Evolutionary conservation across 2,329 filamentous ascomycete genomes (phyloP).

Genomic region (Cucurbitaria berberidis): DNA sequence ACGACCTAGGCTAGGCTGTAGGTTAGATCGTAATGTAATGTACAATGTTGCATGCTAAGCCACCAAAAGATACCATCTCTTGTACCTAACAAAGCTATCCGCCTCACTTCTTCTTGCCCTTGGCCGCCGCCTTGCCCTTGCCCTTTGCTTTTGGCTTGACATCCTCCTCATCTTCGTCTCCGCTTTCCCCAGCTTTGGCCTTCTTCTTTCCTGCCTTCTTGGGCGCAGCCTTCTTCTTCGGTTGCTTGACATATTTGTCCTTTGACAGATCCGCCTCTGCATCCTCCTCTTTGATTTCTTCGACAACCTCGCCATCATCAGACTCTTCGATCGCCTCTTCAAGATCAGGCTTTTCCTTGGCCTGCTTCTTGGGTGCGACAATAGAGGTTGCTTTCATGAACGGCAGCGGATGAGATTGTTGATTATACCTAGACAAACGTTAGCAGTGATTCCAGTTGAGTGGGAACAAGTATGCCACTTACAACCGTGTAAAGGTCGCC

Average conservation of each 20-base stretch:
- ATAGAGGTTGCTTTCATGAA: constrained; percentile 94
- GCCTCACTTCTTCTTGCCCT: not conserved
- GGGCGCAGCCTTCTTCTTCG: constrained; percentile 72
- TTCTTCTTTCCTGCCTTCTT: constrained; percentile 51
- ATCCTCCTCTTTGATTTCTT: constrained; percentile 64
- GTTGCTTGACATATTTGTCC: constrained; percentile 94
- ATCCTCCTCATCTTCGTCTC: constrained; percentile 51
- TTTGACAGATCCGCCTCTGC: constrained; percentile 85
- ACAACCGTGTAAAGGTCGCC: constrained; percentile 85
- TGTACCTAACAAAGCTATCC: not conserved
- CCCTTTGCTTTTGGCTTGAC: constrained; percentile 47
- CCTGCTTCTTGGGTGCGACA: constrained; percentile 71
- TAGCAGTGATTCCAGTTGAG: not conserved
- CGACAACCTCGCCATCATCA: constrained; percentile 64
- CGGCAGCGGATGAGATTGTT: constrained; percentile 83
- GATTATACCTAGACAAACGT: constrained; percentile 71
- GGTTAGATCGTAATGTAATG: not conserved
- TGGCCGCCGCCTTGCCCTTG: too few species aligned
- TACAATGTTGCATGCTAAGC: not conserved
- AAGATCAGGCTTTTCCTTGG: constrained; percentile 83
- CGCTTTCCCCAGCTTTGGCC: constrained; percentile 41
- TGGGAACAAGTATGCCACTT: constrained; percentile 52
- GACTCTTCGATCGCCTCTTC: constrained; percentile 96
- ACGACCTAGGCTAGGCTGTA: not conserved
- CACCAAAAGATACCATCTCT: not conserved